Evolutionary conservation across 495 filamentous ascomycete species (phyloP).

Genomic region (Lepidopterella palustris): DNA sequence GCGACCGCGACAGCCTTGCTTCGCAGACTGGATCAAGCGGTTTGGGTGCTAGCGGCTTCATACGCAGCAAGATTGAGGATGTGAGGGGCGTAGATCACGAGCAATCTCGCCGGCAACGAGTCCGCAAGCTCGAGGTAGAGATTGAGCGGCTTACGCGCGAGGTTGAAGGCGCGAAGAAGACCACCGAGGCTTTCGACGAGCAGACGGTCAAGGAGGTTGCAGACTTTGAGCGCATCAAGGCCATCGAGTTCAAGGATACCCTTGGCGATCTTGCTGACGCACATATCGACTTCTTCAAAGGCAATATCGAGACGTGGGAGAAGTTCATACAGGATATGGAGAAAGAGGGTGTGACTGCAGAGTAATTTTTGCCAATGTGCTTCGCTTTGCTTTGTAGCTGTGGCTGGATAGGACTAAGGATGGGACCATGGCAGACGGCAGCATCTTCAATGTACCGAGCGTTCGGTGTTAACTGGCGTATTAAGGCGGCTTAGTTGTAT

Average conservation of each 20-base stretch:
- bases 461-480: too few species aligned
- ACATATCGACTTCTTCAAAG: conserved; percentile 80
- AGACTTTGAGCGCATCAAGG: conserved; percentile 95
- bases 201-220: conserved; percentile 86
- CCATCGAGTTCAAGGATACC: conserved; percentile 81
- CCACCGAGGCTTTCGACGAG: conserved; percentile 83
- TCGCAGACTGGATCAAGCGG: conserved; percentile 50
- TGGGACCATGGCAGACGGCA: too few species aligned
- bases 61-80: conserved; percentile 92
- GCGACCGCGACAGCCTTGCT: conserved; percentile 82
- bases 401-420: too few species aligned
- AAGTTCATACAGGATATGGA: conserved; percentile 84
- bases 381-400: too few species aligned
- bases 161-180: conserved; percentile 76
- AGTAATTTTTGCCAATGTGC: too few species aligned
- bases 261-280: conserved; percentile 75
- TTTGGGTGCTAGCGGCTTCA: conserved; percentile 71
- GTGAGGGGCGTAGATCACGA: conserved; percentile 96
- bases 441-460: too few species aligned
- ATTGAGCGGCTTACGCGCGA: conserved; percentile 85
- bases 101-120: conserved; percentile 73
- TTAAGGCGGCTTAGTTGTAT: too few species aligned
- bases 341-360: conserved; percentile 31
- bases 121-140: conserved; percentile 81
- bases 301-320: conserved; percentile 81